phyloP scores from a whole-genome alignment of 768 basidiomycete genomes.

The Daedaleopsis nitida region DNA sequence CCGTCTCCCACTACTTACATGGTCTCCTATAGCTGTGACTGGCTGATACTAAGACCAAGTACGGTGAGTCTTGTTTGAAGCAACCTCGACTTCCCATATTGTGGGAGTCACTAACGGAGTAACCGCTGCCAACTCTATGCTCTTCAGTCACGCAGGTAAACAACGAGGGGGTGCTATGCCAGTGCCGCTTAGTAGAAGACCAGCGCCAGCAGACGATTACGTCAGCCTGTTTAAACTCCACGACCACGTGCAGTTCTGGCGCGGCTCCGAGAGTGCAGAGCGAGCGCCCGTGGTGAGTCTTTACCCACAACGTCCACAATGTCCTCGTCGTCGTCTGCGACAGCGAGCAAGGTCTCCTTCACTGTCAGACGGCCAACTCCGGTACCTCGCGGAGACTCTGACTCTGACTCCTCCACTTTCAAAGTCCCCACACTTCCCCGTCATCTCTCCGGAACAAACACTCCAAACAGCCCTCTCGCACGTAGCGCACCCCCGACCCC shows the following conservation, averaged over 20 bases:
- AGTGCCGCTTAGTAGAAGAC: no score
- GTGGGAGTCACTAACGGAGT: no score
- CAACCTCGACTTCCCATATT: no score
- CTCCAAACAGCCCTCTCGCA: slow-evolving; percentile 58
- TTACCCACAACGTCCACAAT: slow-evolving; percentile 4
- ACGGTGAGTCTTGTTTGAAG: no score
- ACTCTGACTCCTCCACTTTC: slow-evolving; percentile 46
- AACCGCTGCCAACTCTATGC: no score
- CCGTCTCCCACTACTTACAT: no score
- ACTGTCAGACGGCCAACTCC: slow-evolving; percentile 82
- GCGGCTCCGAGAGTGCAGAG: no score
- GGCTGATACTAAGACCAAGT: no score
- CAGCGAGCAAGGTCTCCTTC: slow-evolving; percentile 69
- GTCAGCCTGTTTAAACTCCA: background rate
- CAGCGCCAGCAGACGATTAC: background rate
- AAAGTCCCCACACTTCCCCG: slow-evolving; percentile 64
- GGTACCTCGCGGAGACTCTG: slow-evolving; percentile 64
- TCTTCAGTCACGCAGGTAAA: no score
- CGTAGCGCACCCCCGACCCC: slow-evolving; percentile 53
- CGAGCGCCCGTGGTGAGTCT: background rate
- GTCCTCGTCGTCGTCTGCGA: slow-evolving; percentile 15
- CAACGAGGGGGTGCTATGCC: no score
- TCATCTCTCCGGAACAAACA: slow-evolving; percentile 45
- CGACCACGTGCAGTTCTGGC: background rate
- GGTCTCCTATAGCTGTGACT: no score